Evolutionary conservation across 2,329 filamentous ascomycete species (phyloP).

Genomic region (Cercospora citrullina): DNA sequence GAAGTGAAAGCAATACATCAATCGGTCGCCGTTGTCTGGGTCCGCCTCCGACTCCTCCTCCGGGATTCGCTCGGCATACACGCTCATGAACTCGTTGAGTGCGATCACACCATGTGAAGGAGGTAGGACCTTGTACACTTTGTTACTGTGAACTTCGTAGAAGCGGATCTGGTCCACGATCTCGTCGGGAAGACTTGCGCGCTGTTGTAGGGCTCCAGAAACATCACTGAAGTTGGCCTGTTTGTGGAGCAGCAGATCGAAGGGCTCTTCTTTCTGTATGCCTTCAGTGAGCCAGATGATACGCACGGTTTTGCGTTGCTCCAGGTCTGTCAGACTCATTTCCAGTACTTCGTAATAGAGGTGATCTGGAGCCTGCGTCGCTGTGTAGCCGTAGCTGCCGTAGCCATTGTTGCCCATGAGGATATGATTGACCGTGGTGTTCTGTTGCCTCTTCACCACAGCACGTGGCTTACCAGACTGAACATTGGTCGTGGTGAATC

Average conservation of each 20-base stretch:
- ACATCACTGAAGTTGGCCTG: constrained; percentile 79
- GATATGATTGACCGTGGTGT: constrained; percentile 74
- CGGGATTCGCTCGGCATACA: constrained; percentile 80
- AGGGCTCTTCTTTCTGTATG: constrained; percentile 83
- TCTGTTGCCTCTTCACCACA: constrained; percentile 70
- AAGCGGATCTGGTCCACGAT: constrained; percentile 71
- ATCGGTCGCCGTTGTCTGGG: constrained; percentile 52
- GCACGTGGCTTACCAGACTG: constrained; percentile 74
- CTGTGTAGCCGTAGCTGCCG: constrained; percentile 66
- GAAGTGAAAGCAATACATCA: constrained; percentile 85
- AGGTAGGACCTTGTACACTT: constrained; percentile 76
- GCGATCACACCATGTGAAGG: constrained; percentile 72
- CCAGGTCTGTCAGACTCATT: constrained; percentile 88
- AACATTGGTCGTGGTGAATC: constrained; percentile 83
- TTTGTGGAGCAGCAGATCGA: constrained; percentile 84
- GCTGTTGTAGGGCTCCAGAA: constrained; percentile 73
- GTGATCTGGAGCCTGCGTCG: constrained; percentile 61
- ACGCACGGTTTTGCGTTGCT: constrained; percentile 86
- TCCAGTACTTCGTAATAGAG: constrained; percentile 93
- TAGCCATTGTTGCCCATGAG: constrained; percentile 68
- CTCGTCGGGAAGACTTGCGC: constrained; percentile 76
- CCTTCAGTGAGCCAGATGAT: constrained; percentile 85
- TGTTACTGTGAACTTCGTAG: constrained; percentile 79
- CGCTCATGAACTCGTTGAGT: constrained; percentile 79
- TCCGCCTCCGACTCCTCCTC: constrained; percentile 57